Base-by-base conservation (phyloP, 2,329 filamentous ascomycete genomes). In the Dactylonectria macrodidyma region DNA sequence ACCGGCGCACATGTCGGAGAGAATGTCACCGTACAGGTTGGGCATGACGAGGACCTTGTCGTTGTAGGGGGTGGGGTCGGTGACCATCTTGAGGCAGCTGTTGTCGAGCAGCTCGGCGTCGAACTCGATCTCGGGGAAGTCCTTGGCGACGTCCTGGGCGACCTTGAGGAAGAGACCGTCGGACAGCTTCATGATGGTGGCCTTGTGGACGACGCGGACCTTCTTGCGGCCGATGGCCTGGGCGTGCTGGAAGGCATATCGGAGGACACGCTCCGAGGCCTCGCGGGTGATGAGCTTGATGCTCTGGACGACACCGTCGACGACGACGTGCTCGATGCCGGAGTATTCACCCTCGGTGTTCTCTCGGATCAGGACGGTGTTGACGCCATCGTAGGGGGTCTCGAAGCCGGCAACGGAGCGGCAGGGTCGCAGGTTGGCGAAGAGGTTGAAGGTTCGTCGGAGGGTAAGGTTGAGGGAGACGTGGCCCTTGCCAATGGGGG, bases 181-280 rank as follows among this genome's bases (percentile, higher is more conserved):
- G 81, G 93, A 95, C 94, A 98, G 97, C 91, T 99, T 99, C 96
- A 99, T 99, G 87, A 99, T 99, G 81, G 96, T 98, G 83, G 96
- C 96, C 91, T 99, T 99, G 93, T 99, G 96, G 72, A 98, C 95
- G 68, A 95, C 95, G 80, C 95, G 94, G 79, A 98, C 95, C 93
- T 98, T 98, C 82, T 91, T 95, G 88, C 94, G 93, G 85, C 95
- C 95, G 80, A 98, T 93, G 77, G 94, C 90, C 84, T 96, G 89
- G 76, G 96, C 96, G 83, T 99, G 95, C 87, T 99, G 95, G 91
- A 99, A 99, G 78, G 97, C 96, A 84, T 95, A 99, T 81, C 95
- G 92, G 75, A 98, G 91, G 62, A 99, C 96, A 77, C 96, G 93
- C 91, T 99, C 96, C 74, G 91, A 95, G 73, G 96, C 96, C 82